These are phyloP conservation scores for Chaetomium sp. DNA, from an alignment of 2,329 filamentous ascomycete species.

Conservation along the genomic window DNA sequence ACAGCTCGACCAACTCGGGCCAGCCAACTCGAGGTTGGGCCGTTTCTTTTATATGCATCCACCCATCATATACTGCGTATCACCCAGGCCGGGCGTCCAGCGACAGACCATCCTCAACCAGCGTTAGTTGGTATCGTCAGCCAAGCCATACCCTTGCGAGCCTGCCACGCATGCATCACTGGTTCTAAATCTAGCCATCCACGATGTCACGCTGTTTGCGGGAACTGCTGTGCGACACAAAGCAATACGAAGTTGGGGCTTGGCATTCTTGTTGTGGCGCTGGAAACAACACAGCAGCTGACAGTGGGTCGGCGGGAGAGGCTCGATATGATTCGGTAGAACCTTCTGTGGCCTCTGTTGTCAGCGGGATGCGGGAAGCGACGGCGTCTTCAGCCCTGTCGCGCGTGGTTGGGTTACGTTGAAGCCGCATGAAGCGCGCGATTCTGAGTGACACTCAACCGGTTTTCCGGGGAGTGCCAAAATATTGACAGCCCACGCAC, in stretches of 20 bases:
- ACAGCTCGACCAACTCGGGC: neutral
- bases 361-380: slow-evolving; percentile 8
- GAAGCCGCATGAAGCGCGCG: neutral
- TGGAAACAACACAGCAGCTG: slow-evolving; percentile 13
- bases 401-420: neutral
- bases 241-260: slow-evolving; percentile 21
- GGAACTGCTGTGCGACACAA: slow-evolving; percentile 2
- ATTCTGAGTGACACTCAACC: neutral
- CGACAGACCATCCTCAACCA: neutral
- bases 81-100: neutral
- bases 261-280: slow-evolving; percentile 16
- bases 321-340: slow-evolving; percentile 3
- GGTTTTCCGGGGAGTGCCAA: neutral
- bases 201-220: slow-evolving; percentile 16
- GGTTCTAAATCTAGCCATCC: neutral
- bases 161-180: slow-evolving; percentile 1
- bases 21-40: neutral
- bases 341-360: neutral
- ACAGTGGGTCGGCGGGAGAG: slow-evolving; percentile 4
- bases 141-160: neutral
- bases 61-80: neutral
- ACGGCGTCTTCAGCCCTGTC: slow-evolving; percentile 6
- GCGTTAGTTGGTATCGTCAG: too few relatives aligned
- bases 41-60: neutral
- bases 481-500: slow-evolving; percentile 1